These are phyloP conservation scores for Waltergamsia citrina DNA, from an alignment of 2,329 filamentous ascomycete species.

Conservation along the genomic window DNA sequence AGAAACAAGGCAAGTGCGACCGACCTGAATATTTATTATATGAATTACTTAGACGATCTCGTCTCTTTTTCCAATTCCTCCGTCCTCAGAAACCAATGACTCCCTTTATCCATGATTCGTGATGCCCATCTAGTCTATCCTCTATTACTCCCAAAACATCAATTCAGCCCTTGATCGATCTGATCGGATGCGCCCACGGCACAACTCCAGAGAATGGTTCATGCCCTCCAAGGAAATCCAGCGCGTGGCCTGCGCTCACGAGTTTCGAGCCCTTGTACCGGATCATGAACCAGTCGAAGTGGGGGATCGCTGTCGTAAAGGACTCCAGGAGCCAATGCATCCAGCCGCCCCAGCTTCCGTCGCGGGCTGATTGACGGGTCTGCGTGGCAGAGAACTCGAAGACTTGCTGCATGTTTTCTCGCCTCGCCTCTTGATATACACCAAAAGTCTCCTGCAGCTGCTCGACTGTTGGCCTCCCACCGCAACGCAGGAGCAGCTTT, in stretches of 20 bases:
- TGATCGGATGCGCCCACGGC: conserved; percentile 3
- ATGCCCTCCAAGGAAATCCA: conserved; percentile 1
- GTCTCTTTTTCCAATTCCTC: no score
- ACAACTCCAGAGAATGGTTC: conserved; percentile 4
- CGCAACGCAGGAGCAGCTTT: no score
- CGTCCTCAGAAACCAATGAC: no score
- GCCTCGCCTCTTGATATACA: conserved; percentile 6
- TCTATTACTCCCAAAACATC: not conserved
- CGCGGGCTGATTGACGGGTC: conserved; percentile 4
- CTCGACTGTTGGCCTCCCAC: not conserved
- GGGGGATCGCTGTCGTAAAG: conserved; percentile 1
- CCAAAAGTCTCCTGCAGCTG: conserved; percentile 1
- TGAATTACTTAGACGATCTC: no score
- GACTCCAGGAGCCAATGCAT: conserved; percentile 2
- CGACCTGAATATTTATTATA: no score
- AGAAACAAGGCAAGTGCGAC: no score
- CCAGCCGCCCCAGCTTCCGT: conserved; percentile 2
- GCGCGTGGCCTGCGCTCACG: conserved; percentile 2
- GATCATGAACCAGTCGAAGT: conserved; percentile 5
- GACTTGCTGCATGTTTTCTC: conserved; percentile 3
- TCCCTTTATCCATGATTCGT: no score
- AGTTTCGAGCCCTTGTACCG: conserved; percentile 3
- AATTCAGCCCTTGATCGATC: not conserved
- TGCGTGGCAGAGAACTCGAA: conserved; percentile 3
- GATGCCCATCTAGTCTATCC: no score